Evolutionary conservation across 306 rosid genomes (phyloP), one percentile per base, ranked within the genome.

Genomic region (apple (Malus domestica)): DNA sequence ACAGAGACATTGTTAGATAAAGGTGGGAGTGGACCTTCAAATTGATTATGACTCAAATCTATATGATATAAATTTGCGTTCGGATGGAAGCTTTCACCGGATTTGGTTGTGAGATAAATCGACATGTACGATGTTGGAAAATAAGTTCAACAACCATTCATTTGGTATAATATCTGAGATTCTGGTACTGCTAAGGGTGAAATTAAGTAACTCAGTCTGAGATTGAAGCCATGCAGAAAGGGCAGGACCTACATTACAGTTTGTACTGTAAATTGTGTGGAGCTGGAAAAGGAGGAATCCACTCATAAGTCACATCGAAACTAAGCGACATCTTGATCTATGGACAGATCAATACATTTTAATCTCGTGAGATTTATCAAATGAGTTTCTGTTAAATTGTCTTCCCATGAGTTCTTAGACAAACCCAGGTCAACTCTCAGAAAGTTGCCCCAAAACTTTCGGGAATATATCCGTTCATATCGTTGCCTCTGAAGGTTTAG

Each of bases 241-340:
- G 6, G 10, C 33, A 54, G 75, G 75, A 13, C 65, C 75, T 20
- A 33, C 65, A 11, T 1, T 9, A 32, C 76, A 55, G 18, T 72
- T n/a, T 0, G 0, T 3, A n/a, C 35, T 55, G 66, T 0, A 0
- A 20, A 72, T 33, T 12, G 14, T 55, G 11, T 54, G 19, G 14
- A 72, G 76, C 66, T n/a, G 8, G 52, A 72, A 72, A 35, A 35
- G 54, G 65, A 57, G 76, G 66, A 72, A 35, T 5, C 76, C 76
- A 55, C 6, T 12, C 51, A 20, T 12, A 2, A 20, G 12, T 8
- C 32, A 71, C 12, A 11, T 33, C 33, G 75, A 71, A 71, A 52
- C 3, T 20, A 13, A 71, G 25, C 4, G 65, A 19, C 20, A 9
- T 4, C 27, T 16, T 1, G 12, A 9, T 19, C 8, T 19, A 23